A percentile compares a stretch with the other conserved stretches of the same genome.
phyloP scores from a whole-genome alignment of 352 stramenopile species.

The Phytophthora rubi region DNA sequence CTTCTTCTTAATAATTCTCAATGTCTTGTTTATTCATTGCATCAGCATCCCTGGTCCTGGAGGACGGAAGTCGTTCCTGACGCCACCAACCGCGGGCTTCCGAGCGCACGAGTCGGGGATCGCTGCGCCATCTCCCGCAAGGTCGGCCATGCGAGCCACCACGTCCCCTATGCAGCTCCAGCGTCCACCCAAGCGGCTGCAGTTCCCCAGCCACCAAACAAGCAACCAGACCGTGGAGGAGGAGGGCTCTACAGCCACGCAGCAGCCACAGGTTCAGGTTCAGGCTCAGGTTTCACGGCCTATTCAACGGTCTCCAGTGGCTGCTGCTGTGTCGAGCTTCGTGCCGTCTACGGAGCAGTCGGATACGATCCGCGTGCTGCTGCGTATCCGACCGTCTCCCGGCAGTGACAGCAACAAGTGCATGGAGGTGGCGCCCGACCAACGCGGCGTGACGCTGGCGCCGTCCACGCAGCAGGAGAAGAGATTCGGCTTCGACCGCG shows the following conservation, averaged over 20 bases:
- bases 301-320: neutral
- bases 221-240: constrained; percentile 27
- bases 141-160: neutral
- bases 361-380: constrained; percentile 77
- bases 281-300: constrained; percentile 8
- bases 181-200: constrained; percentile 27
- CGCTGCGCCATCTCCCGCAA: neutral
- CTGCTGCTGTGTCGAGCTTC: constrained; percentile 14
- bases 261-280: neutral
- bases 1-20: neutral
- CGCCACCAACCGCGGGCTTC: constrained; percentile 25
- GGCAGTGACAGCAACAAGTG: constrained; percentile 46
- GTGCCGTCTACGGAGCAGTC: constrained; percentile 22
- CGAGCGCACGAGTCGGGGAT: constrained; percentile 15
- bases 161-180: constrained; percentile 26
- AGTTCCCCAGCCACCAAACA: constrained; percentile 19
- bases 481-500: constrained; percentile 84
- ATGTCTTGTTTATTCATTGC: neutral
- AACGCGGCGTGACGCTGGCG: constrained; percentile 65
- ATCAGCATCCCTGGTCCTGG: constrained; percentile 35
- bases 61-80: constrained; percentile 30
- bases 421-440: constrained; percentile 64
- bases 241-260: neutral
- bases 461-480: constrained; percentile 75
- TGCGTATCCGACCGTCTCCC: constrained; percentile 56